Conservation (phyloP, 2,329 filamentous ascomycete genomes). For the Massarina eburnea region DNA sequence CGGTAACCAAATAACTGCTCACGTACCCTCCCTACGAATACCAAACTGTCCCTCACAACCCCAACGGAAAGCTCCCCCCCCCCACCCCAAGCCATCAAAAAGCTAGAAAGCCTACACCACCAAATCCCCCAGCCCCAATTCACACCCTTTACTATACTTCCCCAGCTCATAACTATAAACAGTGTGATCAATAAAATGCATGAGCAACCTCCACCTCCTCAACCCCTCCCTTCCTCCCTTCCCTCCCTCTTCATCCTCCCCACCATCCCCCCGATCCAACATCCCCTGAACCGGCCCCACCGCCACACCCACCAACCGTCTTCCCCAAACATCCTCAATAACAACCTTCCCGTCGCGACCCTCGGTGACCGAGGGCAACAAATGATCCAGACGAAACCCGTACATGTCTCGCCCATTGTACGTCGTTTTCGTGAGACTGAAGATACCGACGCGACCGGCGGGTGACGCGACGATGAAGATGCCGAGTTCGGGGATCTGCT, state of each 20-base stretch:
- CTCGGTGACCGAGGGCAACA: constrained; percentile 52
- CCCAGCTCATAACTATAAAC: constrained; percentile 70
- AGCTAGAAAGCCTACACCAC: constrained; percentile 19
- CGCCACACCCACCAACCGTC: constrained; percentile 66
- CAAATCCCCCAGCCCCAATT: constrained; percentile 21
- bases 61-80: too few relatives aligned
- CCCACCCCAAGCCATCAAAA: neutral
- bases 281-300: constrained; percentile 63
- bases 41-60: too few relatives aligned
- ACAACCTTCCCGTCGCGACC: constrained; percentile 2
- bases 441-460: constrained; percentile 65
- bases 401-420: constrained; percentile 18
- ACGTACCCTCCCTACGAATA: too few relatives aligned
- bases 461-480: constrained; percentile 68
- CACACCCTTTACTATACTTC: constrained; percentile 16
- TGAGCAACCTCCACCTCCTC: constrained; percentile 65
- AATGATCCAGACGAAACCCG: constrained; percentile 57
- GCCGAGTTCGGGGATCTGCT: constrained; percentile 69
- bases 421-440: constrained; percentile 59
- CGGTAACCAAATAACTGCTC: too few relatives aligned
- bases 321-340: constrained; percentile 12
- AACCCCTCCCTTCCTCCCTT: neutral
- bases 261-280: constrained; percentile 21
- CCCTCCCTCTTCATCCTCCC: neutral
- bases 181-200: constrained; percentile 71